phyloP scores from a whole-genome alignment of 768 basidiomycete genomes.

The Mycena galericulata region DNA sequence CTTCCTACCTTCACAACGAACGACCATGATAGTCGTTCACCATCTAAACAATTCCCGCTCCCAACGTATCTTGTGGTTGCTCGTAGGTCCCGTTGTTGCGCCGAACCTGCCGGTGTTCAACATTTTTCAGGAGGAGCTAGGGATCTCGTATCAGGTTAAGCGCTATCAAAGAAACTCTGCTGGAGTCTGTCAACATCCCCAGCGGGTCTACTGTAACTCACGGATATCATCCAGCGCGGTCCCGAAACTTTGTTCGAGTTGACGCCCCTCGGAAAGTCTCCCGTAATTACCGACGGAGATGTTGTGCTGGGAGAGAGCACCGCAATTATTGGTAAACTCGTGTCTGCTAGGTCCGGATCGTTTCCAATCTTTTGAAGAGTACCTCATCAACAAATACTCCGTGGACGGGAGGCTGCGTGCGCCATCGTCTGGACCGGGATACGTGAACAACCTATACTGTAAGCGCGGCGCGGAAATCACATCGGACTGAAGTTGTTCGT shows the following conservation, averaged over 20 bases:
- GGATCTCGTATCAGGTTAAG: slow-evolving; percentile 57
- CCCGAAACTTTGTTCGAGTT: slow-evolving; percentile 33
- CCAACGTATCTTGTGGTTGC: slow-evolving; percentile 61
- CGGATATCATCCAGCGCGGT: slow-evolving; percentile 5
- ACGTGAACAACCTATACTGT: slow-evolving; percentile 53
- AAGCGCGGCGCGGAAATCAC: slow-evolving; percentile 11
- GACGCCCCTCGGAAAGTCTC: slow-evolving; percentile 60
- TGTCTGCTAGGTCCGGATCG: background rate
- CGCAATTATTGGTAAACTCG: slow-evolving; percentile 54
- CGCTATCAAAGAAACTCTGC: slow-evolving; percentile 47
- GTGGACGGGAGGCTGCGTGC: slow-evolving; percentile 46
- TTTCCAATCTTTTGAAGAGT: slow-evolving; percentile 44
- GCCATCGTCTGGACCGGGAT: slow-evolving; percentile 42
- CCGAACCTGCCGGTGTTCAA: background rate
- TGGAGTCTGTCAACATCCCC: slow-evolving; percentile 7
- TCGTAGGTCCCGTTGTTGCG: slow-evolving; percentile 37
- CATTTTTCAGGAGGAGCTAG: slow-evolving; percentile 62
- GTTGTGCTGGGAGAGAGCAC: slow-evolving; percentile 53
- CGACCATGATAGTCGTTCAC: slow-evolving; percentile 46
- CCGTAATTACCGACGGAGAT: slow-evolving; percentile 60
- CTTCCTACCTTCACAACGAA: background rate
- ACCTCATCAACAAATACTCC: slow-evolving; percentile 52
- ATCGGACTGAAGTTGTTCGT: background rate
- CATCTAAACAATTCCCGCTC: slow-evolving; percentile 63
- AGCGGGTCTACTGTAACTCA: background rate